Percentiles rank a stretch among this genome's conserved stretches.
Conservation (phyloP, 768 basidiomycete genomes). For the Thelephora ganbajun region DNA sequence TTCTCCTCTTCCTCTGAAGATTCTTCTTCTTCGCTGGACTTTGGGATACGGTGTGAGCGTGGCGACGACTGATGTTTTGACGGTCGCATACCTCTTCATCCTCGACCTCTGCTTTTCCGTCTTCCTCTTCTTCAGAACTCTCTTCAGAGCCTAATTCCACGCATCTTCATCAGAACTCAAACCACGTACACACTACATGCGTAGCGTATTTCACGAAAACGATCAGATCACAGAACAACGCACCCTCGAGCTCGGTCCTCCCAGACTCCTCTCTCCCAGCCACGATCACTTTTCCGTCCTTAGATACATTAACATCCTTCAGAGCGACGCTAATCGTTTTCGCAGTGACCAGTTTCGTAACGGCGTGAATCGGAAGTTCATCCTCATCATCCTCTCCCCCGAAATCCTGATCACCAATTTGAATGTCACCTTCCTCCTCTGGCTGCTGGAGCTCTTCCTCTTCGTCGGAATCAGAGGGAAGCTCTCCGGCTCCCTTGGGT, state of each 20-base stretch:
- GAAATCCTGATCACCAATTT: slow-evolving; percentile 43
- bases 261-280: slow-evolving; percentile 71
- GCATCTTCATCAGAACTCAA: slow-evolving; percentile 4
- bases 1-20: slow-evolving; percentile 51
- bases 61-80: no score
- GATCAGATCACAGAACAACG: slow-evolving; percentile 7
- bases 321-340: slow-evolving; percentile 58
- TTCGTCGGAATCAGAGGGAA: slow-evolving; percentile 48
- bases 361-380: slow-evolving; percentile 17
- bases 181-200: not conserved
- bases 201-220: not conserved
- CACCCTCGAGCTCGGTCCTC: slow-evolving; percentile 49
- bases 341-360: slow-evolving; percentile 6
- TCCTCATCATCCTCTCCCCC: slow-evolving; percentile 24
- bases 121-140: slow-evolving; percentile 35
- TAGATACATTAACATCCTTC: slow-evolving; percentile 69
- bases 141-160: slow-evolving; percentile 19
- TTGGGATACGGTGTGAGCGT: not conserved
- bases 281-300: slow-evolving; percentile 68
- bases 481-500: slow-evolving; percentile 54
- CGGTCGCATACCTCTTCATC: slow-evolving; percentile 15
- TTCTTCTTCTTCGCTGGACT: slow-evolving; percentile 15
- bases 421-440: slow-evolving; percentile 43
- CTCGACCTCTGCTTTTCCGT: slow-evolving; percentile 19
- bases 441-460: slow-evolving; percentile 21